Evolutionary conservation across 2,329 filamentous ascomycete species (phyloP).

Genomic region (Colletotrichum filicis): DNA sequence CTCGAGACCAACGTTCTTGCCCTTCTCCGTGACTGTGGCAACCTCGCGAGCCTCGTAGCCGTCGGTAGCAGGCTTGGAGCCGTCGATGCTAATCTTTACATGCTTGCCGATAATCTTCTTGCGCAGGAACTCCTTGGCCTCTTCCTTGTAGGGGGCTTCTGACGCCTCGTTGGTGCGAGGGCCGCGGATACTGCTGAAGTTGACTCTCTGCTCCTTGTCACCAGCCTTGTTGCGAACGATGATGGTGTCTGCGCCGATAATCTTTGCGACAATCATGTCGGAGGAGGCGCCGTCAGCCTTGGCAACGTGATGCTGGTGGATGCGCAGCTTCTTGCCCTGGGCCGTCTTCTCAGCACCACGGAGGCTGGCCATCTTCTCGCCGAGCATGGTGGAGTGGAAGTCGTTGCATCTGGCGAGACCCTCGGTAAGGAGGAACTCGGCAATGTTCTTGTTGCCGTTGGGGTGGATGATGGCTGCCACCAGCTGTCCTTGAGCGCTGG

Average conservation of each 20-base stretch:
- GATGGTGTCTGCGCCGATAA: slow-evolving; percentile 90
- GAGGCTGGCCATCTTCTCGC: slow-evolving; percentile 85
- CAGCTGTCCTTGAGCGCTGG: slow-evolving; percentile 91
- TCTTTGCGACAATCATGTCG: slow-evolving; percentile 86
- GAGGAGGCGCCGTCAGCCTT: slow-evolving; percentile 69
- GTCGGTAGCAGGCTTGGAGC: slow-evolving; percentile 87
- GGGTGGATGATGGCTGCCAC: slow-evolving; percentile 89
- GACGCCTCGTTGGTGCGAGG: slow-evolving; percentile 90
- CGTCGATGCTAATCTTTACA: slow-evolving; percentile 88
- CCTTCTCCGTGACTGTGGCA: slow-evolving; percentile 84
- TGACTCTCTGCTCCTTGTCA: slow-evolving; percentile 85
- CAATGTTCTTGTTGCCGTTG: slow-evolving; percentile 80
- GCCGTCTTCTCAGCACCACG: slow-evolving; percentile 89
- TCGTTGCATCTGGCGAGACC: slow-evolving; percentile 94
- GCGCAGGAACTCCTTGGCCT: slow-evolving; percentile 95
- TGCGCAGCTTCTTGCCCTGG: slow-evolving; percentile 77
- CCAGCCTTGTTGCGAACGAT: slow-evolving; percentile 87
- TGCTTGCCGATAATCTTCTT: slow-evolving; percentile 97
- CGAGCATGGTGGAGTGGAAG: slow-evolving; percentile 93
- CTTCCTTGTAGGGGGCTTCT: slow-evolving; percentile 88
- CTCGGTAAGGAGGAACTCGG: slow-evolving; percentile 87
- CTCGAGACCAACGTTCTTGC: slow-evolving; percentile 85
- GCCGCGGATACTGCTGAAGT: slow-evolving; percentile 90
- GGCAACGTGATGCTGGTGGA: slow-evolving; percentile 85
- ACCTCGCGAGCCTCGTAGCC: slow-evolving; percentile 96